These are phyloP conservation scores for Phytophthora pluvialis DNA, from an alignment of 352 stramenopile genomes.

Conservation along the genomic window DNA sequence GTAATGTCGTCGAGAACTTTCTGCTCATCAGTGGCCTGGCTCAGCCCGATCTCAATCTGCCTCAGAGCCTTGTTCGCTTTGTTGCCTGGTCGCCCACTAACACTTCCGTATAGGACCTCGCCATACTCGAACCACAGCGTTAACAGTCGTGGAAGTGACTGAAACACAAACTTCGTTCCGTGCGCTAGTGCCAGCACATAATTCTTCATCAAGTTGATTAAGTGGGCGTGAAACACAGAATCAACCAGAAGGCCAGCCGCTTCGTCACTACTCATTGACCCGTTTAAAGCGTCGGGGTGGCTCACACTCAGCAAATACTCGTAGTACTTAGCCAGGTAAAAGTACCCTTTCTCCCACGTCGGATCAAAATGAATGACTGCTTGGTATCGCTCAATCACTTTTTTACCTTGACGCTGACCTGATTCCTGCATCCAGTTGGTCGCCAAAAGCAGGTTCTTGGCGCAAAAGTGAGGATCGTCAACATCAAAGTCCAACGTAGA, in stretches of 20 bases:
- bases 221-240: constrained; percentile 60
- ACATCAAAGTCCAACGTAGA: constrained; percentile 78
- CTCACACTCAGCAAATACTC: constrained; percentile 89
- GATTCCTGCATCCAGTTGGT: constrained; percentile 97
- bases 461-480: constrained; percentile 75
- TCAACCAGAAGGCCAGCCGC: constrained; percentile 53
- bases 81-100: constrained; percentile 34
- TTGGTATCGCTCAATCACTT: constrained; percentile 95
- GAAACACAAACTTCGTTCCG: constrained; percentile 96
- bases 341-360: constrained; percentile 95
- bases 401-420: constrained; percentile 92
- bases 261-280: constrained; percentile 49
- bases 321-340: constrained; percentile 91
- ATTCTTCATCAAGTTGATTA: constrained; percentile 94
- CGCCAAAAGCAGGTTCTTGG: constrained; percentile 92
- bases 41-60: constrained; percentile 63
- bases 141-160: constrained; percentile 96
- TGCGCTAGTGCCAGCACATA: constrained; percentile 90
- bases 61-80: constrained; percentile 70
- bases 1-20: constrained; percentile 75
- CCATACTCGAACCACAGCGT: constrained; percentile 98
- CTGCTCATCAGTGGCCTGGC: constrained; percentile 62
- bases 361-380: constrained; percentile 94
- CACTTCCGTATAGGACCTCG: constrained; percentile 62
- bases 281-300: constrained; percentile 53